Base-by-base conservation (phyloP, 306 rosid genomes). In the Cucurbita moschata region DNA sequence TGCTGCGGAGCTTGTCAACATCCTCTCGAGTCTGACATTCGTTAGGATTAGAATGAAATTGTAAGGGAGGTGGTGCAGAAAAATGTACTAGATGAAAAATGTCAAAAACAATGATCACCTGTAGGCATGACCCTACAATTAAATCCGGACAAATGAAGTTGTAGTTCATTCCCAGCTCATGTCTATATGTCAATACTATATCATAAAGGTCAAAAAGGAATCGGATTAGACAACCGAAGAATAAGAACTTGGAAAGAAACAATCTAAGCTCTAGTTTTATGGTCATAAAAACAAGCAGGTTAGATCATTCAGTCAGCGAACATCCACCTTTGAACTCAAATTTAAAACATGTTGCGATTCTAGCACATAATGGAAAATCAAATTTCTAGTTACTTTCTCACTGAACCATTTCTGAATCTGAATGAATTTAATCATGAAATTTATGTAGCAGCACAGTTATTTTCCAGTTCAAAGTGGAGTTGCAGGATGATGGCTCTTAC, bases 51-150 rank as follows among this genome's bases (percentile, higher is more conserved):
- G 60, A 49, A 38, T 2, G 30, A 58, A 72, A 43, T 54, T 46
- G 62, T 87, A 67, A 77, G 76, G 73, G 60, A 30, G 78, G 4
- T 79, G 30, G 51, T 55, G 76, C 55, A 79, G 59, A 79, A 58
- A 72, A 23, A 75, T 47, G 10, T 71, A 23, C 16, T 54, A 55
- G 49, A 73, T 68, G 42, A 70, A 39, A 71, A 66, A 30, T 39
- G 10, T 50, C 38, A 26, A 42, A 40, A 79, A 74, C 62, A 77
- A 72, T 16, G 65, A 79, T 78, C 75, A 95, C 99, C 99, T 95
- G 99, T 50, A 91, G 78, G 82, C 99, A 95, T 37, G 99, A 95
- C 61, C 99, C 99, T 67, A 95, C 99, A 75, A 91, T 95, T 77
- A 95, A 80, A 85, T 95, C 96, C 21, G 96, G 92, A 78, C 77